Base-by-base conservation (phyloP, 495 filamentous ascomycete genomes). In the Aspergillus sparsus region DNA sequence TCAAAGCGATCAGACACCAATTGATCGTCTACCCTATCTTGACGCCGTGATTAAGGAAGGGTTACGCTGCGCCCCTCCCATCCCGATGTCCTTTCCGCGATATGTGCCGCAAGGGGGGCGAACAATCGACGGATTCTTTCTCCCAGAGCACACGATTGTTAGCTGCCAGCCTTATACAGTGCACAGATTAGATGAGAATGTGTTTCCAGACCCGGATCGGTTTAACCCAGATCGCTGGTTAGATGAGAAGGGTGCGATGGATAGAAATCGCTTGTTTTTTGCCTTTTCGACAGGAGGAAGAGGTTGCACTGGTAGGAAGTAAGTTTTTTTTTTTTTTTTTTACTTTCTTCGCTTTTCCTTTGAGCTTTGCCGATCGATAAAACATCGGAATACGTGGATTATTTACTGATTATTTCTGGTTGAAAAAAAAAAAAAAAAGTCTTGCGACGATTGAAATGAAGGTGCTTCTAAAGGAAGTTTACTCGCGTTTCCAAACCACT, bases 391-490 rank as follows among this genome's bases (percentile, higher is more conserved):
- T n/a, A n/a, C n/a, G n/a, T n/a, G n/a, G n/a, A n/a, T n/a, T n/a
- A n/a, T n/a, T 41, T 35, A 6, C 16, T 32, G 12, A 34, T 46
- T 71, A 7, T 13, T n/a, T 8, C 13, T 46, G 13, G 7, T 81
- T 11, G 82, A 83, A 35, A 55, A 66, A 7, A 83, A 35, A 55
- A 66, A 7, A 2, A 11, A 27, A 9, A 59, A 87, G 85, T 66
- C 74, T 89, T 39, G 86, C 84, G 0, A 77, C 85, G n/a, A 79
- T 82, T 34, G 85, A 89, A 66, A 88, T 89, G 84, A 88, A 85
- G 70, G 74, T 77, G 9, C 66, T 88, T 36, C 74, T 89, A 15
- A 70, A 70, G 18, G 82, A 80, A 42, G 76, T 87, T 4, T 89
- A 89, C 66, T 80, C 80, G 6, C 72, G 68, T 5, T 88, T 81